phyloP scores from a whole-genome alignment of 495 filamentous ascomycete species.

The Penicillium canescens region DNA sequence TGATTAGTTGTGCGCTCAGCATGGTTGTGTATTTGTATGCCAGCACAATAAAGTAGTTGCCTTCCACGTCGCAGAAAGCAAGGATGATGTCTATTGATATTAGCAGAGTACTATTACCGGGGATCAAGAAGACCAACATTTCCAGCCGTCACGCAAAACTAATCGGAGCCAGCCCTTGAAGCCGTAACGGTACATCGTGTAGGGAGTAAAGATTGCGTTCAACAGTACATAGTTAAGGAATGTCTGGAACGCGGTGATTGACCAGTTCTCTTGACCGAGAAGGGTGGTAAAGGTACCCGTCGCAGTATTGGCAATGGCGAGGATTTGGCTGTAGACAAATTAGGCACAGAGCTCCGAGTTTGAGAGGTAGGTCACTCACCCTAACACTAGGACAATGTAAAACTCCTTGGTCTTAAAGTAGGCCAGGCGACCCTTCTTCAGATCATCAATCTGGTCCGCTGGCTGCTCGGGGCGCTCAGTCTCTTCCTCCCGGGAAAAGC shows the following conservation, averaged over 20 bases:
- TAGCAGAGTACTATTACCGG: neutral
- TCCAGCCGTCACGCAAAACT: conserved; percentile 76
- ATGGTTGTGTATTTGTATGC: conserved; percentile 92
- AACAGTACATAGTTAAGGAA: conserved; percentile 93
- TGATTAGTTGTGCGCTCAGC: conserved; percentile 89
- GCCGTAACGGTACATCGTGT: conserved; percentile 82
- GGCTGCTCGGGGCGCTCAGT: conserved; percentile 13
- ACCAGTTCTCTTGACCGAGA: conserved; percentile 65
- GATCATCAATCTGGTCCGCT: conserved; percentile 37
- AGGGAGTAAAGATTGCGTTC: conserved; percentile 75
- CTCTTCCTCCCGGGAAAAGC: conserved; percentile 11
- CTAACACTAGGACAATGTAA: conserved; percentile 76
- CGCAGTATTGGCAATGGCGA: conserved; percentile 83
- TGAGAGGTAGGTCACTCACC: conserved; percentile 44
- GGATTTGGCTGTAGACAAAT: conserved; percentile 61
- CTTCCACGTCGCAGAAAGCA: conserved; percentile 89
- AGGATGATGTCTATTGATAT: conserved; percentile 70
- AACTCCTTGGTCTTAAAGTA: conserved; percentile 86
- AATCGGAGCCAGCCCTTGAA: conserved; percentile 65
- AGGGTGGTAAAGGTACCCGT: conserved; percentile 87
- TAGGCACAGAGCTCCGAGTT: neutral
- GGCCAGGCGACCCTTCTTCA: conserved; percentile 66
- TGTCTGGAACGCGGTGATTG: conserved; percentile 95
- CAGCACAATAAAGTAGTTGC: conserved; percentile 96
- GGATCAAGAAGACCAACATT: conserved; percentile 50